Percentiles rank a stretch among this genome's conserved stretches.
Conservation (phyloP, 257 asterid species). For the Jacaranda mimosifolia region DNA sequence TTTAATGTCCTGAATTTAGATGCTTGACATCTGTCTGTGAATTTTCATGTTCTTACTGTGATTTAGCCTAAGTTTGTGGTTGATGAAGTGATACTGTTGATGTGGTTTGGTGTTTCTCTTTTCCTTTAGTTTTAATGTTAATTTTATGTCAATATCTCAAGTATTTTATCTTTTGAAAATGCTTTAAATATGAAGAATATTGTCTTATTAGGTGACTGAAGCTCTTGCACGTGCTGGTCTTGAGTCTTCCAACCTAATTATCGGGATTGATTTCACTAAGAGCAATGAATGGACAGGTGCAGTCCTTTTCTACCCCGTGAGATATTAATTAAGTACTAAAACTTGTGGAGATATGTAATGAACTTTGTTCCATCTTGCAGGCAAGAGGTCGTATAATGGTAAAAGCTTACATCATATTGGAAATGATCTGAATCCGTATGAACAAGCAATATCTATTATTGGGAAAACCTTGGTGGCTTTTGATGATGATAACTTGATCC, state of each 20-base stretch:
- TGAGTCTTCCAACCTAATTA: slow-evolving; percentile 92
- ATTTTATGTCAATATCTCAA: slow-evolving; percentile 8
- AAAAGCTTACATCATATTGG: slow-evolving; percentile 86
- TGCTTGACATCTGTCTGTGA: neutral
- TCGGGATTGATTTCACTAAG: slow-evolving; percentile 95
- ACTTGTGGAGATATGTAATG: slow-evolving; percentile 33
- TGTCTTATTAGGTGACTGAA: slow-evolving; percentile 76
- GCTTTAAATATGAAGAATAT: slow-evolving; percentile 16
- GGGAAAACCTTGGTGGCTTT: slow-evolving; percentile 93
- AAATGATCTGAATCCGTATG: slow-evolving; percentile 75
- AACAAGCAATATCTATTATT: slow-evolving; percentile 87
- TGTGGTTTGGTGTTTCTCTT: neutral
- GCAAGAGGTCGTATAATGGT: slow-evolving; percentile 72
- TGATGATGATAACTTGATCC: slow-evolving; percentile 96
- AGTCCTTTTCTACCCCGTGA: neutral
- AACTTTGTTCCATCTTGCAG: slow-evolving; percentile 51
- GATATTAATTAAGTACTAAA: neutral
- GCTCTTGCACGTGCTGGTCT: slow-evolving; percentile 94
- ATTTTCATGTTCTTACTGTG: slow-evolving; percentile 3
- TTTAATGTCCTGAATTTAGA: neutral
- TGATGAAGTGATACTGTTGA: no score
- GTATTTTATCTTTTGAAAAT: neutral
- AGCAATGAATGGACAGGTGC: slow-evolving; percentile 99
- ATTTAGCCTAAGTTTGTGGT: no score
- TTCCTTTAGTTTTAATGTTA: neutral